Conservation (phyloP, 1,284 basidiomycete species). For the Rhodotorula sp. region DNA sequence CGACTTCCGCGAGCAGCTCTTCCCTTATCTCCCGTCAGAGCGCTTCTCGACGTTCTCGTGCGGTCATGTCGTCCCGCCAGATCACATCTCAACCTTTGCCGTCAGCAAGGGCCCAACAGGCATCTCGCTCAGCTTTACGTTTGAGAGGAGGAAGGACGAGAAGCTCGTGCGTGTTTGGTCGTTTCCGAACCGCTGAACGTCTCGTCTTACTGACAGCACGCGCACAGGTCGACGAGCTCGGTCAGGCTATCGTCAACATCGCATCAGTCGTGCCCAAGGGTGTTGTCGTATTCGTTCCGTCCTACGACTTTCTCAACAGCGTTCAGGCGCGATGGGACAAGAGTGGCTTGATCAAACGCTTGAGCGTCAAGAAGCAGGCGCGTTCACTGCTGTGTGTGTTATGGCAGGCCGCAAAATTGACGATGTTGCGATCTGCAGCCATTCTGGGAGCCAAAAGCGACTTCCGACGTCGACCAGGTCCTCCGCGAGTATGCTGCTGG, state of each 20-base stretch:
- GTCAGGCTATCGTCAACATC: constrained; percentile 77
- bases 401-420: too few species aligned
- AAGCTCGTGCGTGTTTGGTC: constrained; percentile 58
- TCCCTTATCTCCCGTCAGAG: constrained; percentile 65
- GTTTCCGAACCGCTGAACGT: not conserved
- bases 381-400: constrained; percentile 4
- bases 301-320: constrained; percentile 77
- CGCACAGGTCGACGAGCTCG: constrained; percentile 76
- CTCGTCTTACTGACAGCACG: constrained; percentile 56
- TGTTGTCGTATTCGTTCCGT: constrained; percentile 91
- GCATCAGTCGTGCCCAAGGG: constrained; percentile 77
- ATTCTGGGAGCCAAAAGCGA: constrained; percentile 83
- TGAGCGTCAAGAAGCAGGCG: constrained; percentile 72
- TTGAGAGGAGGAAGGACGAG: constrained; percentile 69
- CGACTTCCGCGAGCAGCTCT: constrained; percentile 83
- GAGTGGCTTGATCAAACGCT: constrained; percentile 63
- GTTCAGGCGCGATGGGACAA: constrained; percentile 69
- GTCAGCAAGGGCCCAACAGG: constrained; percentile 76
- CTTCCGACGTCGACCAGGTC: constrained; percentile 71
- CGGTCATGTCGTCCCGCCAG: constrained; percentile 83
- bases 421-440: constrained; percentile 56
- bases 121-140: constrained; percentile 78
- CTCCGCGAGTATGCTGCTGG: constrained; percentile 74
- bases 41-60: constrained; percentile 80
- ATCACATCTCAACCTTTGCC: constrained; percentile 77